Conservation (phyloP, 148 eudicot genomes). For the Silene conica region DNA sequence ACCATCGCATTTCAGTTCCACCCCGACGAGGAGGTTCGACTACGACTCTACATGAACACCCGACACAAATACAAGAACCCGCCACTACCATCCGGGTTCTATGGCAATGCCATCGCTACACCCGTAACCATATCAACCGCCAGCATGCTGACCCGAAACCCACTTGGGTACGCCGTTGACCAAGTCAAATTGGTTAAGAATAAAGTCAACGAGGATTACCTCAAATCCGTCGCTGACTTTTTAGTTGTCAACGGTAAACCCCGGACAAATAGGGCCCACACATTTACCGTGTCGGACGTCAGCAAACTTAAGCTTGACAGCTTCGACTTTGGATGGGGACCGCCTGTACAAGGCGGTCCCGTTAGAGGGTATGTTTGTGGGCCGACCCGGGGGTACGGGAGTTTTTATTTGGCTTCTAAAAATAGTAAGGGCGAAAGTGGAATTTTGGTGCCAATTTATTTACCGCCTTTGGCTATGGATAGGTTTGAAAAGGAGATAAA, state of each 20-base stretch:
- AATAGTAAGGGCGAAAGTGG: slow-evolving; percentile 11
- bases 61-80: slow-evolving; percentile 11
- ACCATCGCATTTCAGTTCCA: not conserved
- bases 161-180: slow-evolving; percentile 2
- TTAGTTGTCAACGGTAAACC: slow-evolving; percentile 3
- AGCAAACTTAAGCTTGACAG: not conserved
- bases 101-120: not conserved
- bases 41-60: not conserved
- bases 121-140: not conserved
- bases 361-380: slow-evolving; percentile 6
- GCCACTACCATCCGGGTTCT: not conserved
- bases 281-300: slow-evolving; percentile 3
- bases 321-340: slow-evolving; percentile 11
- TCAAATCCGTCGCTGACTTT: slow-evolving; percentile 6
- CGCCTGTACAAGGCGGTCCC: slow-evolving; percentile 10
- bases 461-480: slow-evolving; percentile 5
- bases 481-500: slow-evolving; percentile 3
- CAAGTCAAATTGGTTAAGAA: not conserved
- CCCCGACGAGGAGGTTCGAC: slow-evolving; percentile 1
- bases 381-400: slow-evolving; percentile 5
- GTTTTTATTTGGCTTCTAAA: slow-evolving; percentile 6
- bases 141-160: not conserved
- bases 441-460: slow-evolving; percentile 13
- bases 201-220: slow-evolving; percentile 7
- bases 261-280: slow-evolving; percentile 7